A percentile compares a stretch with the other conserved stretches of the same genome.
These are phyloP conservation scores for Thalassiosira mediterranea DNA, from an alignment of 352 stramenopile genomes.

Conservation along the genomic window DNA sequence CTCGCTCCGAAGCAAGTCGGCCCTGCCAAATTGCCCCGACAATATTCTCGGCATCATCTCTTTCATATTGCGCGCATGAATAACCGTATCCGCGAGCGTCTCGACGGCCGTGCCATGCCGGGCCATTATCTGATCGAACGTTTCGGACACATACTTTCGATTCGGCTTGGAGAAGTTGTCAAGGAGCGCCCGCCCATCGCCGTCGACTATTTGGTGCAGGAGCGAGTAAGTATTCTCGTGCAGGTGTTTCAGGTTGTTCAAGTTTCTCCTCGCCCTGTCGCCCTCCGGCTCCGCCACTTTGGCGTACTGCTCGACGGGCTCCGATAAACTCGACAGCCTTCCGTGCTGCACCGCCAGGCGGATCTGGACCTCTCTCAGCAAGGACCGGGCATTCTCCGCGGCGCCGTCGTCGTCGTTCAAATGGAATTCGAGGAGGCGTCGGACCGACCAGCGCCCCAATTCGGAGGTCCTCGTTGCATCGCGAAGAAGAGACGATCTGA, in stretches of 20 bases:
- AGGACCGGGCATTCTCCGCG: conserved; percentile 1
- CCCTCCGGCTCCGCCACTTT: not conserved
- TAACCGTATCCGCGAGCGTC: conserved; percentile 64
- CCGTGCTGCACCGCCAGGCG: conserved; percentile 33
- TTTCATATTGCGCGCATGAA: conserved; percentile 38
- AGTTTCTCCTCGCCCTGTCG: conserved; percentile 20
- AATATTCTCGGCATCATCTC: conserved; percentile 16
- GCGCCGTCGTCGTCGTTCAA: not conserved
- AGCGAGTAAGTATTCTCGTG: conserved; percentile 48
- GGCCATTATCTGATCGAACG: conserved; percentile 65
- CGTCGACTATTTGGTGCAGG: conserved; percentile 22
- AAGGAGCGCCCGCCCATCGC: conserved; percentile 15
- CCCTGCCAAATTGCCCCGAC: not conserved
- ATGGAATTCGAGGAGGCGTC: not conserved
- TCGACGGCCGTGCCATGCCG: conserved; percentile 72
- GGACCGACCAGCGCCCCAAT: conserved; percentile 11
- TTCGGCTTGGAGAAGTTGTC: conserved; percentile 17
- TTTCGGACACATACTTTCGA: conserved; percentile 32
- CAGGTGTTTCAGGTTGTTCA: conserved; percentile 30
- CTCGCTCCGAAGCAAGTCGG: conserved; percentile 12
- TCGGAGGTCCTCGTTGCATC: conserved; percentile 4
- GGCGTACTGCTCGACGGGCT: conserved; percentile 16
- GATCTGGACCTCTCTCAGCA: conserved; percentile 34
- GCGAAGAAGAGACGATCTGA: conserved; percentile 14
- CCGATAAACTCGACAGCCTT: conserved; percentile 16